These are phyloP conservation scores for Xenoacremonium recifei DNA, from an alignment of 2,329 filamentous ascomycete genomes.

Conservation along the genomic window DNA sequence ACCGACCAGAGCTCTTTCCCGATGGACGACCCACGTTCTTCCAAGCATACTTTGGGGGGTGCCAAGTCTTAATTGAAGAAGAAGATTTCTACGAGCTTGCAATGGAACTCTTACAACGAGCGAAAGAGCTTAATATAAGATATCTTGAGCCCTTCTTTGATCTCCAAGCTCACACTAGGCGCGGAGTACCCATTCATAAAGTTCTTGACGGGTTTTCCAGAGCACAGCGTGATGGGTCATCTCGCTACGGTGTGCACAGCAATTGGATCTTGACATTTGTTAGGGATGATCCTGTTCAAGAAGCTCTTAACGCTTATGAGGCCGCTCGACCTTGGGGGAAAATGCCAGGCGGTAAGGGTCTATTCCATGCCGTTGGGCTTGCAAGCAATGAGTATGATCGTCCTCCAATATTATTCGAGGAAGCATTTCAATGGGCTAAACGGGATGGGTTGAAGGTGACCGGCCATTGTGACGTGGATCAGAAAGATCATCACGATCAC, in stretches of 20 bases:
- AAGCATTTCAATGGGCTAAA: slow-evolving; percentile 33
- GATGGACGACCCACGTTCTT: slow-evolving; percentile 49
- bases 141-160: slow-evolving; percentile 79
- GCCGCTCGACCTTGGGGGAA: slow-evolving; percentile 37
- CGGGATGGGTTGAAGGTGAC: slow-evolving; percentile 45
- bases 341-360: slow-evolving; percentile 31
- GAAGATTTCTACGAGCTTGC: slow-evolving; percentile 71
- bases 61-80: slow-evolving; percentile 64
- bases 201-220: slow-evolving; percentile 61
- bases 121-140: slow-evolving; percentile 60
- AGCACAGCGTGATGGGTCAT: slow-evolving; percentile 57
- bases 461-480: slow-evolving; percentile 50
- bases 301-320: slow-evolving; percentile 62
- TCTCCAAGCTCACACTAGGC: slow-evolving; percentile 66
- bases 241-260: slow-evolving; percentile 61
- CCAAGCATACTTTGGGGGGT: slow-evolving; percentile 75
- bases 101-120: slow-evolving; percentile 66
- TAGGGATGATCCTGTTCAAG: slow-evolving; percentile 67
- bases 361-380: slow-evolving; percentile 46
- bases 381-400: slow-evolving; percentile 46
- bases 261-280: slow-evolving; percentile 70
- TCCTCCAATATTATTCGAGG: slow-evolving; percentile 44
- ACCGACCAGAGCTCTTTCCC: slow-evolving; percentile 36
- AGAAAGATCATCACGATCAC: slow-evolving; percentile 44
- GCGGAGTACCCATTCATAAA: slow-evolving; percentile 59